Evolutionary conservation across 2,329 filamentous ascomycete species (phyloP), one percentile per base, ranked within the genome.

Genomic region (Claviceps pazoutovae): DNA sequence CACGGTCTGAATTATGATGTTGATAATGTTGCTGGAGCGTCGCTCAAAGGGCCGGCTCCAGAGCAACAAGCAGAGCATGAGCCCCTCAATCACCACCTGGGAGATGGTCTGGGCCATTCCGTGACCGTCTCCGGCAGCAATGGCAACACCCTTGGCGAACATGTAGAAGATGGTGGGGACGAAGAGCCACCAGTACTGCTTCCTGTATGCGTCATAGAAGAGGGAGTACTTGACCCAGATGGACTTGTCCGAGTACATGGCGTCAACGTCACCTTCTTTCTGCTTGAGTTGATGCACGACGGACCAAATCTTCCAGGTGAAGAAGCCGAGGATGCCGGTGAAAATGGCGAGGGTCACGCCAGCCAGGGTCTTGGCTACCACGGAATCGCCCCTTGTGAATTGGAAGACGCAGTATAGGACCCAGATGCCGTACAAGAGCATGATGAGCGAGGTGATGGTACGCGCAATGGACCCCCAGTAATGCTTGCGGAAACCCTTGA

Each of bases 141-240:
- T 83, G 53, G 91, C 81, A 55, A 82, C 84, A 51, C 91, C 90
- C 71, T 93, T 93, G 64, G 82, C 83, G 63, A 96, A 89, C 74
- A 90, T 86, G 74, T 97, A 97, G 56, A 89, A 55, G 62, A 97
- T 95, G 55, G 79, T 74, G 0, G 93, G 93, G 14, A 97, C 77
- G 64, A 98, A 97, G 23, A 96, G 70, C 91, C 91, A 97, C 93
- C 93, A 98, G 73, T 91, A 95, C 60, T 83, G 81, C 68, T 86
- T 88, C 72, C 88, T 89, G 75, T 95, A 97, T 60, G 84, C 84
- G 62, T 97, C 93, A 73, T 98, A 98, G 71, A 98, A 97, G 56
- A 96, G 76, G 61, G 87, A 93, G 76, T 98, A 98, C 72, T 93
- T 95, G 66, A 88, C 77, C 90, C 93, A 96, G 42, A 84, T 83